These are phyloP conservation scores for Plasmodium coatneyi DNA, from an alignment of 169 alveolate species.

Conservation along the genomic window DNA sequence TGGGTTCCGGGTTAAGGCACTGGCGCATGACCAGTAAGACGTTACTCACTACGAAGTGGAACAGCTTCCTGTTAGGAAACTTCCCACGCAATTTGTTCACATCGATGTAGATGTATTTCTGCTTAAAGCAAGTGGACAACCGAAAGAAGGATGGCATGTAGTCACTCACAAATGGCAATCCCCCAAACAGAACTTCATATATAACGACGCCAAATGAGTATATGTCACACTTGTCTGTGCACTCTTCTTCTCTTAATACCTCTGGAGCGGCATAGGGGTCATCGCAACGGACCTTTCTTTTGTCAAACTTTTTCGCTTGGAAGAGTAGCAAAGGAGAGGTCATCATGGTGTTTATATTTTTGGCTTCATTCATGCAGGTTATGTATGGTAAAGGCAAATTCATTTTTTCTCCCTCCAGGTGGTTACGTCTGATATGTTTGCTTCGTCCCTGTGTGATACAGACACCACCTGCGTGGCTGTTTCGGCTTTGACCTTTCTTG, in stretches of 20 bases:
- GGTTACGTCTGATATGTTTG: neutral
- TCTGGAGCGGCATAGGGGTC: constrained; percentile 84
- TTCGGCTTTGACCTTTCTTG: neutral
- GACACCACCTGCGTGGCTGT: neutral
- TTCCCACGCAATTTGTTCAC: neutral
- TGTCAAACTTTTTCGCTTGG: neutral
- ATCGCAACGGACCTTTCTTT: neutral
- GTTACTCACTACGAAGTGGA: constrained; percentile 23
- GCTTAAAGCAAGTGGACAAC: constrained; percentile 4
- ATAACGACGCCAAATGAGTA: constrained; percentile 87
- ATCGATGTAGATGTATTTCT: constrained; percentile 38
- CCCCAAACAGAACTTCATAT: constrained; percentile 82
- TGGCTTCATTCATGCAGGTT: constrained; percentile 9
- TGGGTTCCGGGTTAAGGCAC: constrained; percentile 56
- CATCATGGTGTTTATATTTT: neutral
- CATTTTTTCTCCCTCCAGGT: neutral
- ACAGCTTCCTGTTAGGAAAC: neutral
- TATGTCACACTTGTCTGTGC: constrained; percentile 86
- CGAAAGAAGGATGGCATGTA: constrained; percentile 13
- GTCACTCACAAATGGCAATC: constrained; percentile 14
- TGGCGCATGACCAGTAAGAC: constrained; percentile 16
- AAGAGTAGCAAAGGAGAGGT: constrained; percentile 10
- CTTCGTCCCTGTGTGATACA: no score
- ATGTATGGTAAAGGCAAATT: constrained; percentile 28
- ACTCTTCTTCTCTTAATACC: constrained; percentile 82